Base-by-base conservation (phyloP, 2,329 filamentous ascomycete species). In the Aspergillus intermedius region DNA sequence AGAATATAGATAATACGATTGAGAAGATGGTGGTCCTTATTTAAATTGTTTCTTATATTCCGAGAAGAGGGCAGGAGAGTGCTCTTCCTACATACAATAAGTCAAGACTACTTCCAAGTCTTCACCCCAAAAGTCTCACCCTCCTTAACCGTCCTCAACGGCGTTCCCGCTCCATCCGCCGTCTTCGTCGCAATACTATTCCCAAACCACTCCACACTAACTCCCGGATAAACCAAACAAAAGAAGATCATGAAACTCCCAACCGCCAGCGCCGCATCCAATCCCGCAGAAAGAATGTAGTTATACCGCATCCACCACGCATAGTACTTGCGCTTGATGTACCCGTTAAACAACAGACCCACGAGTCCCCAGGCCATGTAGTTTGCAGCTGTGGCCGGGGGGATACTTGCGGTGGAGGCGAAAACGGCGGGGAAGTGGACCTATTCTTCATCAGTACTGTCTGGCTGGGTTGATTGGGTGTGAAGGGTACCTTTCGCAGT, bases 291-390 rank as follows among this genome's bases (percentile, higher is more conserved):
- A 1, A 82, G 80, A 59, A 87, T 76, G 63, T 87, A 88, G 68
- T 87, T 87, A 68, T 86, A 87, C 64, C 82, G 82, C 56, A 82
- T 68, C 84, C 84, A 87, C 84, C 84, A 87, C 40, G 78, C 80
- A 6, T 74, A 77, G 62, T 78, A 80, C 45, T 77, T 74, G 40
- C 78, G 75, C 63, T 78, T 77, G 60, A 87, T 74, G 54, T 77
- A 77, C 54, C 74, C 81, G 62, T 86, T 85, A 70, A 87, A 87
- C 3, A 80, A 55, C 23, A 79, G 73, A 6, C 83, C 84, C 9
- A 84, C 77, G 17, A 79, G 57, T 1, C 80, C 83, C 84, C 84
- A 87, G 60, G 80, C 80, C 21, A 83, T 76, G 60, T 86, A 87
- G 49, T 79, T 86, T 57, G 83, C 80, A 0, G 81, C 78, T 0